A percentile compares a stretch with the other conserved stretches of the same genome.
phyloP scores from a whole-genome alignment of 805 yeast species.

The Saturnispora silvae region DNA sequence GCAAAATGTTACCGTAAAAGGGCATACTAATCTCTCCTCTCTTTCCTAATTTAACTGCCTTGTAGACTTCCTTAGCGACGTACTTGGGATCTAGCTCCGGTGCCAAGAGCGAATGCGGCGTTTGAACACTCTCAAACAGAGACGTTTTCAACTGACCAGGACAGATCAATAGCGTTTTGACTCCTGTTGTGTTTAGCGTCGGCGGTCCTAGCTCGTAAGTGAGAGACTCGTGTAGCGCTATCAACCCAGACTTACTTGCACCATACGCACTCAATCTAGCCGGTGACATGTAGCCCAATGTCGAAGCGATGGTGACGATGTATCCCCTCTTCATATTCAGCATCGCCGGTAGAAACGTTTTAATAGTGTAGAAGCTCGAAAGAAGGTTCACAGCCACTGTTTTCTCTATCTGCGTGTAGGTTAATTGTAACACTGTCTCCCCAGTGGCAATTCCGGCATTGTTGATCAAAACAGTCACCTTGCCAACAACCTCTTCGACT shows the following conservation, averaged over 20 bases:
- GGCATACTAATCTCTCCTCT: slow-evolving; percentile 68
- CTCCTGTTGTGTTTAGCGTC: slow-evolving; percentile 34
- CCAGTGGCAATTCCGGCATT: slow-evolving; percentile 76
- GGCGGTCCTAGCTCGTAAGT: slow-evolving; percentile 57
- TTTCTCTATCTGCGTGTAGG: slow-evolving; percentile 48
- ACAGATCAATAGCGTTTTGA: slow-evolving; percentile 66
- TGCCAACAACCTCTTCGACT: slow-evolving; percentile 43
- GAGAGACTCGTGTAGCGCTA: slow-evolving; percentile 76
- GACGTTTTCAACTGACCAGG: slow-evolving; percentile 79
- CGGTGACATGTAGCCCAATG: slow-evolving; percentile 77
- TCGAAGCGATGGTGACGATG: slow-evolving; percentile 73
- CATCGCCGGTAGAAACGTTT: slow-evolving; percentile 69
- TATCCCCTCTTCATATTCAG: slow-evolving; percentile 51
- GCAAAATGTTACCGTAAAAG: slow-evolving; percentile 63
- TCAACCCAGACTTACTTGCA: slow-evolving; percentile 79
- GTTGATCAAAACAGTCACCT: slow-evolving; percentile 60
- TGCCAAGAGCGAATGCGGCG: slow-evolving; percentile 70
- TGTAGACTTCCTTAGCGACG: slow-evolving; percentile 51
- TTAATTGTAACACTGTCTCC: slow-evolving; percentile 41
- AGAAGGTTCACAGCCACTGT: slow-evolving; percentile 58
- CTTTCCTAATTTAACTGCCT: slow-evolving; percentile 47
- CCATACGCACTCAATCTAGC: slow-evolving; percentile 75
- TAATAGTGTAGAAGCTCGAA: slow-evolving; percentile 60
- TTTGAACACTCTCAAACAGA: slow-evolving; percentile 62
- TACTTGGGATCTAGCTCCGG: slow-evolving; percentile 66